Conservation (phyloP, 1,139 yeast genomes). For the Saccharomyces hybrid region DNA sequence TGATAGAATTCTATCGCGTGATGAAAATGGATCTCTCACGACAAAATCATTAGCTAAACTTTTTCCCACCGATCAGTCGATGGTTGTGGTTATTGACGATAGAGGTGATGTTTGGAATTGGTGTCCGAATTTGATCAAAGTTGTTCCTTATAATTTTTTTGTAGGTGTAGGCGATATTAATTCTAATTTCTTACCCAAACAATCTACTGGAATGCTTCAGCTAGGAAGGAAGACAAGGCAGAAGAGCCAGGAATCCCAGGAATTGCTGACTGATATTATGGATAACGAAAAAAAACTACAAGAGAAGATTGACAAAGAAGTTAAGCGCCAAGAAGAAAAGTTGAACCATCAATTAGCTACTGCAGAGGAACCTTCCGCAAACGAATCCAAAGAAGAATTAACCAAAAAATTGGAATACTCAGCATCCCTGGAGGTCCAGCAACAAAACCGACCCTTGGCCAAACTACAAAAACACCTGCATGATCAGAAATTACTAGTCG, state of each 20-base stretch:
- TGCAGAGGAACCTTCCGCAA: slow-evolving; percentile 24
- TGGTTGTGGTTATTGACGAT: slow-evolving; percentile 96
- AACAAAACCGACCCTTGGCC: slow-evolving; percentile 69
- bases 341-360: slow-evolving; percentile 20
- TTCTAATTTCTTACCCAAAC: slow-evolving; percentile 82
- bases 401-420: slow-evolving; percentile 37
- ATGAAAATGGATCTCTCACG: slow-evolving; percentile 88
- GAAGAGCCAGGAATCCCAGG: slow-evolving; percentile 30
- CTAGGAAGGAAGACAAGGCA: slow-evolving; percentile 58
- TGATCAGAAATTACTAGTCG: slow-evolving; percentile 56
- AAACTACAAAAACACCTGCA: slow-evolving; percentile 72
- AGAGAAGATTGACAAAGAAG: slow-evolving; percentile 31
- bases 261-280: slow-evolving; percentile 28
- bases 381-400: slow-evolving; percentile 32
- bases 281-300: slow-evolving; percentile 28
- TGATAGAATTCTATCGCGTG: slow-evolving; percentile 84
- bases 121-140: slow-evolving; percentile 86
- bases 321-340: slow-evolving; percentile 30
- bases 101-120: slow-evolving; percentile 99
- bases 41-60: slow-evolving; percentile 81
- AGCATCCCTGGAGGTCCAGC: slow-evolving; percentile 35
- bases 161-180: slow-evolving; percentile 97
- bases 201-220: slow-evolving; percentile 58
- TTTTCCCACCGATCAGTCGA: slow-evolving; percentile 91
- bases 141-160: slow-evolving; percentile 90